Evolutionary conservation across 306 rosid species (phyloP).

Genomic region (Hippophae gyantsensis): DNA sequence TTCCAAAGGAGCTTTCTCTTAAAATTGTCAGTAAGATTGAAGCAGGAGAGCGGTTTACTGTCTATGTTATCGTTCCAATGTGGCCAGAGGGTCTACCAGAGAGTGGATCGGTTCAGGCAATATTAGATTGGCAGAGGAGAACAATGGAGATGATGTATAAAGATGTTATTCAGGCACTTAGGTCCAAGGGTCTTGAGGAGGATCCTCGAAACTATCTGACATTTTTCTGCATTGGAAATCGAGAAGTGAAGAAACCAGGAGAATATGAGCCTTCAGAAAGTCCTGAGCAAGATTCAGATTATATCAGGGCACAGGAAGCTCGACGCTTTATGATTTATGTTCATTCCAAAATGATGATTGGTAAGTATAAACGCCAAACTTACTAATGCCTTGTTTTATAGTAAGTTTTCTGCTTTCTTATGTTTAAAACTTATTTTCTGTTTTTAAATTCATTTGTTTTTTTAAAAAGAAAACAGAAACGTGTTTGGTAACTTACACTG

Average conservation of each 20-base stretch:
- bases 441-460: no score
- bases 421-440: no score
- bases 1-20: conserved; percentile 44
- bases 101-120: conserved; percentile 41
- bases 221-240: conserved; percentile 41
- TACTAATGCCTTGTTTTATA: no score
- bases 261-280: conserved; percentile 33
- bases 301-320: conserved; percentile 30
- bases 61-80: conserved; percentile 37
- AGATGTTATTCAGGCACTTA: conserved; percentile 25
- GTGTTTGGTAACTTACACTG: no score
- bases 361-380: conserved; percentile 11
- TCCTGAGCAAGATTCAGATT: conserved; percentile 29
- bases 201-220: conserved; percentile 41
- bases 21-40: conserved; percentile 36
- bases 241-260: conserved; percentile 36
- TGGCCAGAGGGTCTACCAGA: conserved; percentile 50
- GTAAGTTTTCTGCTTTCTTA: no score
- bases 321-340: conserved; percentile 47
- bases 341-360: conserved; percentile 49
- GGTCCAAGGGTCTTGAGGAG: conserved; percentile 24
- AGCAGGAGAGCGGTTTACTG: conserved; percentile 39
- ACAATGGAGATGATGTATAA: conserved; percentile 43
- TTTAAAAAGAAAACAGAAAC: no score
- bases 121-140: conserved; percentile 47